Conservation (phyloP, 2,329 filamentous ascomycete genomes). For the Trichoderma breve region DNA sequence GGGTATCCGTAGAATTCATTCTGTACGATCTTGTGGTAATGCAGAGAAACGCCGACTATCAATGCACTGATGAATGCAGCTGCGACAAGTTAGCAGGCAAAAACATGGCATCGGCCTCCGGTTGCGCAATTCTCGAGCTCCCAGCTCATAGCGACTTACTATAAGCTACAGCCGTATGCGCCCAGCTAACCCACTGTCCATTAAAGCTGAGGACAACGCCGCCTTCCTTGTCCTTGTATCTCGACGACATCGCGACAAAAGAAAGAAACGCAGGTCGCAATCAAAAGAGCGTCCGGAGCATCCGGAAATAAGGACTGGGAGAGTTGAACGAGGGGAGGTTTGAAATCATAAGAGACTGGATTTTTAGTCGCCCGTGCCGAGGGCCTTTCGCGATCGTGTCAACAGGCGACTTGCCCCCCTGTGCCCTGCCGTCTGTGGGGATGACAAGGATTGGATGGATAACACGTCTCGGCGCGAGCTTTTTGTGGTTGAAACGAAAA, state of each 20-base stretch:
- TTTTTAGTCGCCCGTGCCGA: conserved; percentile 22
- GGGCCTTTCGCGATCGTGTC: conserved; percentile 23
- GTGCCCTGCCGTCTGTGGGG: conserved; percentile 17
- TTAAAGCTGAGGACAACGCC: conserved; percentile 65
- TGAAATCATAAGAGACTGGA: conserved; percentile 18
- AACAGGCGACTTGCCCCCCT: conserved; percentile 17
- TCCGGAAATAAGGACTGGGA: conserved; percentile 27
- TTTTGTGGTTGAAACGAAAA: conserved; percentile 14
- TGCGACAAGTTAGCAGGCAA: conserved; percentile 33
- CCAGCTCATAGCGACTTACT: conserved; percentile 46
- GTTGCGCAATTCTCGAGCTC: neutral
- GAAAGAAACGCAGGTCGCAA: conserved; percentile 22
- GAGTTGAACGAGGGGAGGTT: conserved; percentile 14
- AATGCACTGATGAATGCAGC: conserved; percentile 85
- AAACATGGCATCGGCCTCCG: conserved; percentile 23
- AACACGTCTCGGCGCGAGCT: conserved; percentile 19
- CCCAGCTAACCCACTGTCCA: conserved; percentile 86
- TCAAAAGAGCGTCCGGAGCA: conserved; percentile 33
- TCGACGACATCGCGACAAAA: conserved; percentile 36
- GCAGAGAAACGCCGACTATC: conserved; percentile 73
- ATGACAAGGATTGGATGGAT: conserved; percentile 15
- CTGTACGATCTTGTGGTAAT: conserved; percentile 96
- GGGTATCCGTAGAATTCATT: conserved; percentile 96
- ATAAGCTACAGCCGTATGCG: conserved; percentile 82
- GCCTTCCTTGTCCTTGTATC: conserved; percentile 64